Evolutionary conservation across 495 filamentous ascomycete genomes (phyloP).

Genomic region (Podospora tetraspora): DNA sequence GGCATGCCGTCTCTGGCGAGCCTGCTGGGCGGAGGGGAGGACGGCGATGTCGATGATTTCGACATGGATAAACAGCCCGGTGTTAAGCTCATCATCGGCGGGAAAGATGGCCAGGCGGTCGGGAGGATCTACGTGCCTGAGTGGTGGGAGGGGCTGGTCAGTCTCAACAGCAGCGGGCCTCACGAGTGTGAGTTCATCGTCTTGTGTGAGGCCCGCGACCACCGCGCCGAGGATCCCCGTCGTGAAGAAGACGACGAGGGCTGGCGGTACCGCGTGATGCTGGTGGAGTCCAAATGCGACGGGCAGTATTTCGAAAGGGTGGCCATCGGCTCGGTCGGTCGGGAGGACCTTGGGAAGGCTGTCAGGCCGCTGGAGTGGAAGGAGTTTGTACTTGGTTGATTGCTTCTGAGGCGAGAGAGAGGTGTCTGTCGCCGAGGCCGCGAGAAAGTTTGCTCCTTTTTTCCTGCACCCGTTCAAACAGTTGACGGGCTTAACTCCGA

Average conservation of each 20-base stretch:
- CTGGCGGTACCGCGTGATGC: constrained; percentile 22
- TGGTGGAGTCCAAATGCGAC: constrained; percentile 12
- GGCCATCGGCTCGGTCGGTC: constrained; percentile 16
- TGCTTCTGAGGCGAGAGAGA: background rate
- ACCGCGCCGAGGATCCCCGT: background rate
- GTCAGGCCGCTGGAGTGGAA: constrained; percentile 38
- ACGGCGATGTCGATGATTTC: background rate
- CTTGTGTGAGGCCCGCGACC: background rate
- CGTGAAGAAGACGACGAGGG: constrained; percentile 10
- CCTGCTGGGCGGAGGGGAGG: background rate
- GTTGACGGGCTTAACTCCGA: background rate
- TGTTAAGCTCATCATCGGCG: background rate
- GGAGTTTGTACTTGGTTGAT: constrained; percentile 37
- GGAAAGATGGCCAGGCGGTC: background rate
- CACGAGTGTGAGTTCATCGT: constrained; percentile 13
- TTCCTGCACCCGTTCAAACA: no score
- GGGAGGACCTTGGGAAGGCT: constrained; percentile 34
- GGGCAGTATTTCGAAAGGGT: constrained; percentile 17
- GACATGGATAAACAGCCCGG: background rate
- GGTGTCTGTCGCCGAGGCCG: no score
- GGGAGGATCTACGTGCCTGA: background rate
- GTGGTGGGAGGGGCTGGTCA: background rate
- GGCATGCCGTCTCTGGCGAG: no score
- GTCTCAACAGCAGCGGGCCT: background rate
- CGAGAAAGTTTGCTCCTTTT: no score